Conservation (phyloP, 2,329 filamentous ascomycete species). For the Ophiostoma triangulosporum region DNA sequence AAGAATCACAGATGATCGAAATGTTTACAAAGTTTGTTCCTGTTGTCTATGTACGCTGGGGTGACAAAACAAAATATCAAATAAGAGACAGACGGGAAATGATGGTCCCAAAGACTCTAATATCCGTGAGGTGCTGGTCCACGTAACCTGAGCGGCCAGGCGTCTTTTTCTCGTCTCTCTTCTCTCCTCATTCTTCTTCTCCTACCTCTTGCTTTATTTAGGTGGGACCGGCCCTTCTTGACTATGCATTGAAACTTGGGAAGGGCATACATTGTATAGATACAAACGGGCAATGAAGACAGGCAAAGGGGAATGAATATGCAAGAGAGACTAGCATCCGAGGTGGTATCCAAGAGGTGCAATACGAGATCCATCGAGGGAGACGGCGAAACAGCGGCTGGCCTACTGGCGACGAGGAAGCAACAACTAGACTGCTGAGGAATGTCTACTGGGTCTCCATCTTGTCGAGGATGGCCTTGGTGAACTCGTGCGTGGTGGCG, state of each 20-base stretch:
- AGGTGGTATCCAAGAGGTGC: background rate
- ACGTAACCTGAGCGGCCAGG: background rate
- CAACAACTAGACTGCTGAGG: background rate
- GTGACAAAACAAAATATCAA: slow-evolving; percentile 2
- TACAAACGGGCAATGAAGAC: background rate
- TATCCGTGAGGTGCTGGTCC: background rate
- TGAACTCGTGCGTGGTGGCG: slow-evolving; percentile 87
- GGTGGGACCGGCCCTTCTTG: background rate
- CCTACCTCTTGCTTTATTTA: background rate
- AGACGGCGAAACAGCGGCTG: background rate
- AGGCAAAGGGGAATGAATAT: background rate
- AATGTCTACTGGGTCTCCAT: slow-evolving; percentile 60
- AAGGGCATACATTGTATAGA: background rate
- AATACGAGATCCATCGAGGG: background rate
- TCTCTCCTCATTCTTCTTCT: background rate
- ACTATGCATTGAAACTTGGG: background rate
- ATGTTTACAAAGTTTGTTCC: slow-evolving; percentile 2
- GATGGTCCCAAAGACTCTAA: background rate
- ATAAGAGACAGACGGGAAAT: background rate
- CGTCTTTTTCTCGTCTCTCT: background rate
- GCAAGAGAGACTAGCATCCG: background rate
- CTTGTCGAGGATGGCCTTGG: slow-evolving; percentile 81
- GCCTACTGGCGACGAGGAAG: background rate
- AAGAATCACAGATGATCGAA: no score
- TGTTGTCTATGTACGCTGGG: slow-evolving; percentile 8